phyloP scores from a whole-genome alignment of 495 filamentous ascomycete species.

The Lasiosphaeria miniovina region DNA sequence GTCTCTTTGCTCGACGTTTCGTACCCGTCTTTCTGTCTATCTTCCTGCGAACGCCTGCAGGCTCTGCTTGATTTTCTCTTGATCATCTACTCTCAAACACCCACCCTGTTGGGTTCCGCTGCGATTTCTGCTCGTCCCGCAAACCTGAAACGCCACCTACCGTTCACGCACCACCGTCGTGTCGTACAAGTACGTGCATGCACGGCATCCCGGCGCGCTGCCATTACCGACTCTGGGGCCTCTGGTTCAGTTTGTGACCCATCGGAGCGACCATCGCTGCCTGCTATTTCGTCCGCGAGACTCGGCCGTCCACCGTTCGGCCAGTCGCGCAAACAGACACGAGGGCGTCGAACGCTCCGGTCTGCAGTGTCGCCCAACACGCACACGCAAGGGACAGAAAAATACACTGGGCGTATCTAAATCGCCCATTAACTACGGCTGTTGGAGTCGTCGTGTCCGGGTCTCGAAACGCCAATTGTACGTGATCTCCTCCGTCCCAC shows the following conservation, averaged over 20 bases:
- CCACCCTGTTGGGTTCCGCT: conserved; percentile 13
- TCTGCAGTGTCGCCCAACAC: not conserved
- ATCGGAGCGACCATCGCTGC: conserved; percentile 8
- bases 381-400: too few species aligned
- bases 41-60: conserved; percentile 21
- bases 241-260: conserved; percentile 2
- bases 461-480: conserved; percentile 41
- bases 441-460: conserved; percentile 17
- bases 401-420: not conserved
- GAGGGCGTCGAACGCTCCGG: not conserved
- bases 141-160: conserved; percentile 33
- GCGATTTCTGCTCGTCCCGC: conserved; percentile 25
- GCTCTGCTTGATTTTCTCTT: conserved; percentile 39
- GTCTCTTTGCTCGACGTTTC: conserved; percentile 10
- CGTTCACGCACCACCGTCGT: conserved; percentile 23
- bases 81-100: conserved; percentile 37
- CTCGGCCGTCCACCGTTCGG: too few species aligned
- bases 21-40: conserved; percentile 1
- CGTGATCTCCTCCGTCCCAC: conserved; percentile 32
- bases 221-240: conserved; percentile 8
- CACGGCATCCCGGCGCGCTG: conserved; percentile 16
- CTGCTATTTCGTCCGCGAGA: not conserved
- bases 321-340: not conserved
- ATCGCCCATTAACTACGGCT: not conserved
- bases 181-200: conserved; percentile 13